Evolutionary conservation across 345 rosid genomes (phyloP).

Genomic region (Hibiscus trionum): DNA sequence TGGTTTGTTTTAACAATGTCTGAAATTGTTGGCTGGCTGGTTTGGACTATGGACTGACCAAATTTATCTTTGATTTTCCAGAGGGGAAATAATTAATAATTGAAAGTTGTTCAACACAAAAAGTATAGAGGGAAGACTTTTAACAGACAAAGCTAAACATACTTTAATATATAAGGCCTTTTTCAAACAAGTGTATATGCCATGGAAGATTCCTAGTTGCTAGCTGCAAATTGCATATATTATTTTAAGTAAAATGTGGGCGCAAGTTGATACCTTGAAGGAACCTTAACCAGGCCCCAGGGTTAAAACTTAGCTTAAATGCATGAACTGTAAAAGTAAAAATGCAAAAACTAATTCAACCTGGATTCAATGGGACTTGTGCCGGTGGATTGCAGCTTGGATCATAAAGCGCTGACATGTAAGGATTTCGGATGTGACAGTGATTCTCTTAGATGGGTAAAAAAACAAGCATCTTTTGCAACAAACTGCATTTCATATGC

Average conservation of each 20-base stretch:
- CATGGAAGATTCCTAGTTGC: background rate
- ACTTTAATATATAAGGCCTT: background rate
- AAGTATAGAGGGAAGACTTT: no score
- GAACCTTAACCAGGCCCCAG: background rate
- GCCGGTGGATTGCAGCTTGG: conserved; percentile 60
- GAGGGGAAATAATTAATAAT: background rate
- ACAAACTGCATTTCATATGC: no score
- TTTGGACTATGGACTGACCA: background rate
- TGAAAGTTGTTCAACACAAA: background rate
- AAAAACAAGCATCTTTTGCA: conserved; percentile 71
- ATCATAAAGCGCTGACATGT: conserved; percentile 56
- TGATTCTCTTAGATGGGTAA: conserved; percentile 69
- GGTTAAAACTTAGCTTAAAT: background rate
- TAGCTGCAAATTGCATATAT: background rate
- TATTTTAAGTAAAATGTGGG: background rate
- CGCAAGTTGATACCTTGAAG: background rate
- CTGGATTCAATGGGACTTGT: conserved; percentile 41
- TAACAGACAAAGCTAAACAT: no score
- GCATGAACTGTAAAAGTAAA: background rate
- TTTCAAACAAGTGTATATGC: background rate
- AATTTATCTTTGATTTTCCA: background rate
- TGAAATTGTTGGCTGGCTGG: background rate
- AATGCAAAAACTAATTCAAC: conserved; percentile 33
- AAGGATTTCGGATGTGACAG: conserved; percentile 66
- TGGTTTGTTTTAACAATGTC: background rate